A percentile compares a stretch with the other conserved stretches of the same genome.
Evolutionary conservation across 495 filamentous ascomycete genomes (phyloP).

Genomic region (Acidiella bohemica): DNA sequence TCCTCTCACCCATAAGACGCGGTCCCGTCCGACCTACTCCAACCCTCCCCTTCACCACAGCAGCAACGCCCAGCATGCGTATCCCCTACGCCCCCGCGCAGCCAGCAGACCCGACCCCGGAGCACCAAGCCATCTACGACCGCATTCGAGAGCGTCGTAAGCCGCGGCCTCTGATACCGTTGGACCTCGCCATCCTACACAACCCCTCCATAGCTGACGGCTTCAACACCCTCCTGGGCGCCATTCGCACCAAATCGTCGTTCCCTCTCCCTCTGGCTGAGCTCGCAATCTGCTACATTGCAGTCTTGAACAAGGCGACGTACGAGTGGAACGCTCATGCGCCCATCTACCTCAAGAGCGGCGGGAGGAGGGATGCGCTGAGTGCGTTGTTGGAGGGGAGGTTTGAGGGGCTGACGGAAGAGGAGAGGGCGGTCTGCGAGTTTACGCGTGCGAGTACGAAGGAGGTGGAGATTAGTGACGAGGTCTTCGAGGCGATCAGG

Average conservation of each 20-base stretch:
- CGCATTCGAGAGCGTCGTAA: constrained; percentile 24
- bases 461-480: constrained; percentile 22
- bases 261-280: constrained; percentile 22
- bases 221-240: constrained; percentile 27
- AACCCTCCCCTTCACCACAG: not conserved
- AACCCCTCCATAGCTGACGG: constrained; percentile 28
- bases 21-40: too few relatives aligned
- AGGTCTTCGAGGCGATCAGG: constrained; percentile 33
- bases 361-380: constrained; percentile 39
- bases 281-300: constrained; percentile 28
- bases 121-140: constrained; percentile 20
- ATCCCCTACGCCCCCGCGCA: constrained; percentile 27
- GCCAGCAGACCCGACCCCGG: constrained; percentile 16
- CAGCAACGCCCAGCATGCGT: constrained; percentile 22
- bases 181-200: constrained; percentile 29
- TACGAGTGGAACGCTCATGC: constrained; percentile 29
- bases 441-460: constrained; percentile 28
- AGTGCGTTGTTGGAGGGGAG: constrained; percentile 24
- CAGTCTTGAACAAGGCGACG: constrained; percentile 26
- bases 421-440: constrained; percentile 22
- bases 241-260: constrained; percentile 25
- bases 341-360: constrained; percentile 24
- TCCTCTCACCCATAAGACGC: too few relatives aligned
- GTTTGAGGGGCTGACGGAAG: constrained; percentile 12
- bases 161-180: constrained; percentile 22